Evolutionary conservation across 1,139 yeast species (phyloP), one percentile per base, ranked within the genome.

Genomic region (Candida glucosophila): DNA sequence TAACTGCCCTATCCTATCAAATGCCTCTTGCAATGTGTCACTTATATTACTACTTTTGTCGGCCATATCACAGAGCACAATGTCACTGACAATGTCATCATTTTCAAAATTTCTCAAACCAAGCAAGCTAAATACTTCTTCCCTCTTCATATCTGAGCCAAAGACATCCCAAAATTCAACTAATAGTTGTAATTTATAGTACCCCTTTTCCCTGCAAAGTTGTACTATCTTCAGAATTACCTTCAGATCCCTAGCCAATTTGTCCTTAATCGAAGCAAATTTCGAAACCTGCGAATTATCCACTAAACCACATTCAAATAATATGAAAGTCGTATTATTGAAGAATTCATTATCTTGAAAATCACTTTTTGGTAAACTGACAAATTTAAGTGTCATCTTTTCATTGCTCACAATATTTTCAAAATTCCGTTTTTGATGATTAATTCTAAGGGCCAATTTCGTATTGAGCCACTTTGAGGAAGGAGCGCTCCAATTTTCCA

Each of bases 381-480:
- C 43, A 5, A 69, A 35, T 2, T 37, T 33, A 6, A 65, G 22
- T 3, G 30, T 28, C 10, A 59, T 26, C 25, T 50, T 48, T 8
- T 49, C 51, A 15, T 44, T 41, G 5, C 34, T 27, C 2, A 55
- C 36, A 3, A 28, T 23, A 20, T 46, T 46, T 22, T 49, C 54
- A 32, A 61, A 64, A 9, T 49, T 39, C 17, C 37, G 31, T 25
- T 39, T 41, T n/a, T 46, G 48, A 6, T 33, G 31, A 32, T 59
- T 53, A 2, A 51, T 43, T 24, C 40, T 43, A 20, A 69, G 42
- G 6, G 42, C 38, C 11, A 68, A 43, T 36, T 67, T 66, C 3
- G 55, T 55, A 19, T 53, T 52, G 22, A 69, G 47, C 76, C 76
- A 69, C 34, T 55, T 59, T 3, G 73, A 60, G 32, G 55, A 58